Conservation (phyloP, 2,329 filamentous ascomycete genomes). For the Phialocephala subalpina region DNA sequence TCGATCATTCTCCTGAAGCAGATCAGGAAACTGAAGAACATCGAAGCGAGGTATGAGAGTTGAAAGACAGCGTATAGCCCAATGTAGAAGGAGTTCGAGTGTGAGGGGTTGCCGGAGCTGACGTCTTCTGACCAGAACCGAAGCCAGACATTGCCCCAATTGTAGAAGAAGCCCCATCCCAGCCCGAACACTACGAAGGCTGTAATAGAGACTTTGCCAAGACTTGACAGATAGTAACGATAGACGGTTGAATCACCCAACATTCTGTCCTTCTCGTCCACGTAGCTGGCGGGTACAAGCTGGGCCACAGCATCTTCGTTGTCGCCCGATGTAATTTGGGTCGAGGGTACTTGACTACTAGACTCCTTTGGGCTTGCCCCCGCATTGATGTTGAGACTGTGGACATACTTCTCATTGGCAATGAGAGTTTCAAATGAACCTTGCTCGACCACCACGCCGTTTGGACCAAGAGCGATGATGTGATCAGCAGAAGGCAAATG, state of each 20-base stretch:
- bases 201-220: slow-evolving; percentile 4
- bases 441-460: slow-evolving; percentile 48
- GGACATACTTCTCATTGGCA: slow-evolving; percentile 36
- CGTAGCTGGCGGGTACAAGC: not conserved
- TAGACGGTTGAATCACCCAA: slow-evolving; percentile 34
- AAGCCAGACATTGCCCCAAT: slow-evolving; percentile 28
- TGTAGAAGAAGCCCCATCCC: slow-evolving; percentile 36
- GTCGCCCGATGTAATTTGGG: not conserved
- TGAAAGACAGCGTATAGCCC: slow-evolving; percentile 42
- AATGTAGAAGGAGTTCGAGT: slow-evolving; percentile 38
- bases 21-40: slow-evolving; percentile 34
- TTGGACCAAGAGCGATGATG: slow-evolving; percentile 45
- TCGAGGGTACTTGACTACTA: not conserved
- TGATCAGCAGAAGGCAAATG: slow-evolving; percentile 48
- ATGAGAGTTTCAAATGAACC: slow-evolving; percentile 44
- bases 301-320: not conserved
- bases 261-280: slow-evolving; percentile 10
- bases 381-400: slow-evolving; percentile 33
- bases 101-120: slow-evolving; percentile 27
- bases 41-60: slow-evolving; percentile 35
- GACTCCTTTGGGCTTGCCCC: not conserved
- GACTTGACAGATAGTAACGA: slow-evolving; percentile 30
- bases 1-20: slow-evolving; percentile 30
- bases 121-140: slow-evolving; percentile 40
- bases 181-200: slow-evolving; percentile 24